phyloP scores from a whole-genome alignment of 495 filamentous ascomycete species.

The Hyaloscypha variabilis region DNA sequence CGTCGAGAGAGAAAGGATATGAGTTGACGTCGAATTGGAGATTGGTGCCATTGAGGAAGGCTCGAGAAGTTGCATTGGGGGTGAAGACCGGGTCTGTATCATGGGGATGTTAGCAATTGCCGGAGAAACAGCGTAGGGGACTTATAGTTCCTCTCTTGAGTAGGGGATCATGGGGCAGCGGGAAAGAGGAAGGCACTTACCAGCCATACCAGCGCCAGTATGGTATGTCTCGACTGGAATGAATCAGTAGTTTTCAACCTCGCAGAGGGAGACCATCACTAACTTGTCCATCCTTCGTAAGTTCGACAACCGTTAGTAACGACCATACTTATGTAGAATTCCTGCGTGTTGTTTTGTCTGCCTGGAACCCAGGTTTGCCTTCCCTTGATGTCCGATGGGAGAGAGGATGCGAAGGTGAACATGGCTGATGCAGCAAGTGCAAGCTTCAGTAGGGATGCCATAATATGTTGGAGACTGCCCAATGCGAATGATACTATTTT shows the following conservation, averaged over 20 bases:
- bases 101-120: too few relatives aligned
- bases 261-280: background rate
- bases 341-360: constrained; percentile 25
- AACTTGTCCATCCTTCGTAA: constrained; percentile 23
- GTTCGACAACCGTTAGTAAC: constrained; percentile 1
- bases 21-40: constrained; percentile 25
- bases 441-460: background rate
- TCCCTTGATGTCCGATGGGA: background rate
- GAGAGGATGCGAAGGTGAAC: constrained; percentile 11
- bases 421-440: constrained; percentile 15
- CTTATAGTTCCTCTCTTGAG: too few relatives aligned
- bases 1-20: constrained; percentile 19
- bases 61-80: background rate
- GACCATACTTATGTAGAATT: constrained; percentile 23
- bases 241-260: constrained; percentile 2
- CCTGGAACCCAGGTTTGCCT: constrained; percentile 16
- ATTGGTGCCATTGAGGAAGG: constrained; percentile 23
- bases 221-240: constrained; percentile 21
- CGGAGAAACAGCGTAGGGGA: too few relatives aligned
- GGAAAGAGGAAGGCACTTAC: too few relatives aligned
- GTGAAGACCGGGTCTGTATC: constrained; percentile 23
- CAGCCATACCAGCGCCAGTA: constrained; percentile 23
- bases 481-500: background rate
- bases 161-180: too few relatives aligned
- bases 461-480: background rate